Base-by-base conservation (phyloP, 2,329 filamentous ascomycete genomes). In the Clonostachys sp. region DNA sequence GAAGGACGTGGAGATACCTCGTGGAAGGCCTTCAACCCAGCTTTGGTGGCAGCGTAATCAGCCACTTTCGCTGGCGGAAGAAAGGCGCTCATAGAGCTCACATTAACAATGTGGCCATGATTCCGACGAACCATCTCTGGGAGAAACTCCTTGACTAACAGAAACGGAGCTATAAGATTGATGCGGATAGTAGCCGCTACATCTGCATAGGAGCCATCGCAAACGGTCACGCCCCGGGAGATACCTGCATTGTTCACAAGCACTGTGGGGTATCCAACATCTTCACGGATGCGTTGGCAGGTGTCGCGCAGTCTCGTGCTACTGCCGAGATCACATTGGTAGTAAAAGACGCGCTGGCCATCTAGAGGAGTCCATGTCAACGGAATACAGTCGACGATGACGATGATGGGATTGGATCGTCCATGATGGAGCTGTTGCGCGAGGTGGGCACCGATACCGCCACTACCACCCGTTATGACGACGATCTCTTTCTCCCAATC, bases 211-310 rank as follows among this genome's bases (percentile, higher is more conserved):
- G 74, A 73, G 18, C 74, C 63, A 24, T 77, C 72, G 42, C 89
- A 72, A 52, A 91, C 75, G 6, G 74, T 76, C 53, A 80, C 80
- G 50, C 82, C 83, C 48, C 75, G 75, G 14, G 73, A 78, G 33
- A 86, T 75, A 50, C 84, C 85, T 8, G 85, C 85, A 57, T 88
- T 88, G 69, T 87, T 87, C 67, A 88, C 83, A 5, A 90, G 70
- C 51, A 90, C 70, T 0, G 84, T 89, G 1, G 86, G 86, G 43
- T 78, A 58, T 48, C 85, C 86, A 48, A 87, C 68, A 12, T 75
- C 61, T 33, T 63, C 61, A 45, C 78, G 74, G 57, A 89, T 75
- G 5, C 67, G 58, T 12, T 70, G 57, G 1, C 80, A 82, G 6
- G 74, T 74, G 4, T 66, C 61, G 7, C 72, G 60, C 53, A 89